A percentile compares a stretch with the other conserved stretches of the same genome.
phyloP scores from a whole-genome alignment of 179 eudicot genomes.

The Patellifolia procumbens region DNA sequence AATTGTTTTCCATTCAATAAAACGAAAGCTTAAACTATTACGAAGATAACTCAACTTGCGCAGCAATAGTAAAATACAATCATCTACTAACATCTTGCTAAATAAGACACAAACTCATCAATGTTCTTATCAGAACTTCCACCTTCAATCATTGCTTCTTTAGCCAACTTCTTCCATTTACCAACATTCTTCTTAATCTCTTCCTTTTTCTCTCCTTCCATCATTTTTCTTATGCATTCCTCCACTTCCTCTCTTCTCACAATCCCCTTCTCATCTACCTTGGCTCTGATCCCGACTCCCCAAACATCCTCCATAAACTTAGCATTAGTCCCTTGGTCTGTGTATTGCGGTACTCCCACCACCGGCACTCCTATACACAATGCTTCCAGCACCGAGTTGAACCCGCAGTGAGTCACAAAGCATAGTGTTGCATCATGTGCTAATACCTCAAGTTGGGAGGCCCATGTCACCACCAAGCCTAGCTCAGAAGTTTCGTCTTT shows the following conservation, averaged over 20 bases:
- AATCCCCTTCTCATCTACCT: conserved; percentile 26
- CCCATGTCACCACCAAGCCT: conserved; percentile 43
- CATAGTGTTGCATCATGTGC: conserved; percentile 38
- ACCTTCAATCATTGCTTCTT: conserved; percentile 41
- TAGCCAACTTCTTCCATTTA: conserved; percentile 42
- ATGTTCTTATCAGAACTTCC: conserved; percentile 44
- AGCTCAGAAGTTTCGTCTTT: neutral
- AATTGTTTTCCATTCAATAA: too few relatives aligned
- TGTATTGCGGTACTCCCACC: conserved; percentile 40
- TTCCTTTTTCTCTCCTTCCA: conserved; percentile 32
- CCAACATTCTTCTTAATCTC: conserved; percentile 31
- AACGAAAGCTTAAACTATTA: too few relatives aligned
- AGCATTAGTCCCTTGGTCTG: conserved; percentile 47
- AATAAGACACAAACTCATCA: conserved; percentile 36
- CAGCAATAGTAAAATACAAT: neutral
- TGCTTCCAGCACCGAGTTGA: conserved; percentile 44
- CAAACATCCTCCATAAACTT: conserved; percentile 52
- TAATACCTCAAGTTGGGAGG: conserved; percentile 39
- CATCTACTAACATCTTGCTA: neutral
- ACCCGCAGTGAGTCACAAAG: conserved; percentile 47
- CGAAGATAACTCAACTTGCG: too few relatives aligned
- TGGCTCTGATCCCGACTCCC: conserved; percentile 39
- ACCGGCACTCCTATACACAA: conserved; percentile 40
- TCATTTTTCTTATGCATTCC: conserved; percentile 31
- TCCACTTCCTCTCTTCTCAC: conserved; percentile 28